Conservation (phyloP, 2,329 filamentous ascomycete species). For the Venturia aucupariae region DNA sequence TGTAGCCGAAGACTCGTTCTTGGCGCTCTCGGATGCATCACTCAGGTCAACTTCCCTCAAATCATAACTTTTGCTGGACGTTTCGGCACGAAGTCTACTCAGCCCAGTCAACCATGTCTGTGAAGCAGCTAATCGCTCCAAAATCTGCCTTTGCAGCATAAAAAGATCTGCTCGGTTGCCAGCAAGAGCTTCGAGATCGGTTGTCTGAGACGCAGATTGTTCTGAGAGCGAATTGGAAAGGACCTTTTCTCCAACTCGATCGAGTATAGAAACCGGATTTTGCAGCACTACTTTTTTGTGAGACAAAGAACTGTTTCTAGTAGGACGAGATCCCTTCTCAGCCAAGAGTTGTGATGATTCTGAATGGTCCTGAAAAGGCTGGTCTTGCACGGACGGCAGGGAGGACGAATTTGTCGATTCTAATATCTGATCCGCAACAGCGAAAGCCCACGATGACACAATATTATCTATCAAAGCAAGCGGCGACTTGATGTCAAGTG, state of each 20-base stretch:
- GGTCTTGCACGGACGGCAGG: constrained; percentile 34
- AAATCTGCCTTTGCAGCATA: constrained; percentile 66
- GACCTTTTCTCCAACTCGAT: constrained; percentile 16
- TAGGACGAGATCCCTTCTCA: constrained; percentile 41
- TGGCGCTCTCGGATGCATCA: constrained; percentile 12
- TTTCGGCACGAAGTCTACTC: background rate
- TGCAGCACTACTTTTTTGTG: constrained; percentile 20
- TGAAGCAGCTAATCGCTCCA: constrained; percentile 64
- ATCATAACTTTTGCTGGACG: constrained; percentile 18
- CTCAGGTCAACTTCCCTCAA: constrained; percentile 32
- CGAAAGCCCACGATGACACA: constrained; percentile 69
- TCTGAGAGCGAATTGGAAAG: constrained; percentile 1
- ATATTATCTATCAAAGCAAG: constrained; percentile 59
- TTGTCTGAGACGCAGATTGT: constrained; percentile 26
- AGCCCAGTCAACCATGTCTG: constrained; percentile 63
- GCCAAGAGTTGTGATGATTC: background rate
- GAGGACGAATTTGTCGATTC: constrained; percentile 63
- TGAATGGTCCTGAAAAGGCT: background rate
- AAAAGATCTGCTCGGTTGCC: constrained; percentile 76
- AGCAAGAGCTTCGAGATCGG: constrained; percentile 71
- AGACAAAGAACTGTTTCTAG: constrained; percentile 52
- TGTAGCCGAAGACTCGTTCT: background rate
- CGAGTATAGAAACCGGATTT: constrained; percentile 15
- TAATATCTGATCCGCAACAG: constrained; percentile 65
- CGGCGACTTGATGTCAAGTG: constrained; percentile 24